These are phyloP conservation scores for Daldinia grandis DNA, from an alignment of 495 filamentous ascomycete species.

Conservation along the genomic window DNA sequence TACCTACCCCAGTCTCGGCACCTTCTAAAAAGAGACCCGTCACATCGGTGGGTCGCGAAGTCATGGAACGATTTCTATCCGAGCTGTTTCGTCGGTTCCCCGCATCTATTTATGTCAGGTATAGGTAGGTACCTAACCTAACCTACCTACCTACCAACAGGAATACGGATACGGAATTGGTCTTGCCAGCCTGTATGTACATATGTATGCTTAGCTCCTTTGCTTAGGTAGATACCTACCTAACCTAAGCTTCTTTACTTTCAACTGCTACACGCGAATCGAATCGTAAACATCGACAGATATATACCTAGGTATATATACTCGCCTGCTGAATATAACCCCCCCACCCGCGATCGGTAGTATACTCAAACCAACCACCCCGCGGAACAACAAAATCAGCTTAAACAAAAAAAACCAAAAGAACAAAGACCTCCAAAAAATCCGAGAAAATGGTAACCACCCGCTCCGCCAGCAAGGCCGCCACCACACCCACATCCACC, in stretches of 20 bases:
- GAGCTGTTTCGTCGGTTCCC: conserved; percentile 2
- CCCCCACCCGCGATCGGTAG: background rate
- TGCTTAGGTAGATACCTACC: no score
- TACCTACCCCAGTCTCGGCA: conserved; percentile 3
- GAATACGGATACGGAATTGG: no score
- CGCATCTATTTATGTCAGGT: conserved; percentile 6
- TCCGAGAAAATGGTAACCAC: conserved; percentile 44
- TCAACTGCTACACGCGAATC: no score
- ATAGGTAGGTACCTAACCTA: no score
- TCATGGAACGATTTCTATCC: conserved; percentile 9
- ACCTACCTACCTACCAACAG: no score
- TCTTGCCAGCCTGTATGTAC: no score
- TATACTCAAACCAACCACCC: background rate
- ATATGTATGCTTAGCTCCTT: no score
- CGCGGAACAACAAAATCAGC: background rate
- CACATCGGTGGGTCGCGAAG: conserved; percentile 3
- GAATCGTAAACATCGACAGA: no score
- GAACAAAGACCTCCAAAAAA: background rate
- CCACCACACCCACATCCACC: conserved; percentile 1
- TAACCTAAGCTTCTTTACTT: no score
- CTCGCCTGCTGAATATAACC: background rate
- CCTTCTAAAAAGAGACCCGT: conserved; percentile 10
- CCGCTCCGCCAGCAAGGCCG: conserved; percentile 42
- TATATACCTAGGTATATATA: background rate
- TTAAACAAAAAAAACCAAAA: background rate